Conservation (phyloP, 331 rosid genomes). For the Arachis monticola region DNA sequence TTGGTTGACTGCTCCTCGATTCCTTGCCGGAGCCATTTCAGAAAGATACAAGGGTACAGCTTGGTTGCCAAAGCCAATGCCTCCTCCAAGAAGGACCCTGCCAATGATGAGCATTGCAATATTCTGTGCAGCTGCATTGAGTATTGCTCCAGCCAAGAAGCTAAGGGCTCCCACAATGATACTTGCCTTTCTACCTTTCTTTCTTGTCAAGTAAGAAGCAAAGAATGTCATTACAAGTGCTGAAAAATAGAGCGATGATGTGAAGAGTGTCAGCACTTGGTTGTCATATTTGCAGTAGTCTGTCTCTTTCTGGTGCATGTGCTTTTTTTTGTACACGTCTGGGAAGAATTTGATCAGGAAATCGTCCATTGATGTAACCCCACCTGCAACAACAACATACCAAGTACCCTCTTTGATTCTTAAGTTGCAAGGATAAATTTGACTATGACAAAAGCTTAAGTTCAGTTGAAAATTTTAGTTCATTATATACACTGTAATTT, state of each 20-base stretch:
- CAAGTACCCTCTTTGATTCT: background rate
- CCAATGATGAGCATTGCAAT: slow-evolving; percentile 78
- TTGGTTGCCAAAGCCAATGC: slow-evolving; percentile 93
- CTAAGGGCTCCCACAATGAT: slow-evolving; percentile 82
- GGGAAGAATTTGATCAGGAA: slow-evolving; percentile 84
- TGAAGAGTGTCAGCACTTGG: slow-evolving; percentile 87
- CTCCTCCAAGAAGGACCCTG: slow-evolving; percentile 75
- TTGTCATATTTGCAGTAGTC: slow-evolving; percentile 94
- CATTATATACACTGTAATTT: no score
- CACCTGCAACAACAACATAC: slow-evolving; percentile 54
- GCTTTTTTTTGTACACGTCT: slow-evolving; percentile 71
- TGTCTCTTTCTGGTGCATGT: slow-evolving; percentile 64
- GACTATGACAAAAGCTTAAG: no score
- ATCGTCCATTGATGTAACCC: slow-evolving; percentile 98
- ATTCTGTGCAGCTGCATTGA: slow-evolving; percentile 78
- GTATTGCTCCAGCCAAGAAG: slow-evolving; percentile 74
- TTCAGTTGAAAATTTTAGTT: no score
- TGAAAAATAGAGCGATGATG: slow-evolving; percentile 89
- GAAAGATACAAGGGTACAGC: slow-evolving; percentile 95
- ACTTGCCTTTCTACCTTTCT: slow-evolving; percentile 78
- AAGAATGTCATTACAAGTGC: slow-evolving; percentile 81
- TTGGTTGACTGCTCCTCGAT: slow-evolving; percentile 88
- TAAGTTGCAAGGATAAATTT: no score
- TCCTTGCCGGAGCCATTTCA: slow-evolving; percentile 93
- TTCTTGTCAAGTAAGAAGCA: slow-evolving; percentile 78